phyloP scores from a whole-genome alignment of 2,329 filamentous ascomycete genomes.

The Fusarium coffeatum region DNA sequence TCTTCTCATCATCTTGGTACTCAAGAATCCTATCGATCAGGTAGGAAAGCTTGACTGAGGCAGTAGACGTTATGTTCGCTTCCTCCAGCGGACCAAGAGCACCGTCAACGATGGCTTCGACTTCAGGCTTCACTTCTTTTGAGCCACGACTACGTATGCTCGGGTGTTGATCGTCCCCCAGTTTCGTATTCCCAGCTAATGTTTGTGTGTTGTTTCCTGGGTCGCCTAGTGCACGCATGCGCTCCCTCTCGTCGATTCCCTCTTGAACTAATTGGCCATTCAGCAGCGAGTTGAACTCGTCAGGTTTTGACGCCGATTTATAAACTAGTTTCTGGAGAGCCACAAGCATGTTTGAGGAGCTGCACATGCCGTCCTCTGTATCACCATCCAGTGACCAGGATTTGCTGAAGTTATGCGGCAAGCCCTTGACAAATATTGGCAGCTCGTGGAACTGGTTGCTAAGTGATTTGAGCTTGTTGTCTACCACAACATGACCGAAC shows the following conservation, averaged over 20 bases:
- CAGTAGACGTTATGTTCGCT: conserved; percentile 78
- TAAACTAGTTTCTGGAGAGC: conserved; percentile 65
- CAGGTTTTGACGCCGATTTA: conserved; percentile 57
- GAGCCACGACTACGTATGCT: conserved; percentile 50
- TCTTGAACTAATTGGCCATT: conserved; percentile 58
- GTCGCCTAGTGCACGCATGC: conserved; percentile 42
- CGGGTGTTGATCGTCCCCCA: conserved; percentile 53
- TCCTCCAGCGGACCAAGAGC: conserved; percentile 62
- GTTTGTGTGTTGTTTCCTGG: conserved; percentile 39
- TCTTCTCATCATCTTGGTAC: conserved; percentile 80
- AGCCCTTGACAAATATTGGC: conserved; percentile 76
- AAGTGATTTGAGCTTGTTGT: conserved; percentile 71
- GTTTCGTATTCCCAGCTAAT: conserved; percentile 58
- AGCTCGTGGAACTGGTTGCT: conserved; percentile 81
- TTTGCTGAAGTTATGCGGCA: conserved; percentile 69
- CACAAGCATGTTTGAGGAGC: conserved; percentile 62
- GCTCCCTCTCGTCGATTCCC: conserved; percentile 53
- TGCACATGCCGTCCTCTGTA: conserved; percentile 62
- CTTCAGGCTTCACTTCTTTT: conserved; percentile 40
- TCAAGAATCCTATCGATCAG: conserved; percentile 77
- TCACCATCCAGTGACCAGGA: conserved; percentile 75
- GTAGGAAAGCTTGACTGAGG: conserved; percentile 89
- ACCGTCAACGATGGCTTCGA: conserved; percentile 35
- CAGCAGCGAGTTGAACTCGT: conserved; percentile 60
- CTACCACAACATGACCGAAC: conserved; percentile 69